Evolutionary conservation across 495 filamentous ascomycete species (phyloP).

Genomic region (Podospora conica): DNA sequence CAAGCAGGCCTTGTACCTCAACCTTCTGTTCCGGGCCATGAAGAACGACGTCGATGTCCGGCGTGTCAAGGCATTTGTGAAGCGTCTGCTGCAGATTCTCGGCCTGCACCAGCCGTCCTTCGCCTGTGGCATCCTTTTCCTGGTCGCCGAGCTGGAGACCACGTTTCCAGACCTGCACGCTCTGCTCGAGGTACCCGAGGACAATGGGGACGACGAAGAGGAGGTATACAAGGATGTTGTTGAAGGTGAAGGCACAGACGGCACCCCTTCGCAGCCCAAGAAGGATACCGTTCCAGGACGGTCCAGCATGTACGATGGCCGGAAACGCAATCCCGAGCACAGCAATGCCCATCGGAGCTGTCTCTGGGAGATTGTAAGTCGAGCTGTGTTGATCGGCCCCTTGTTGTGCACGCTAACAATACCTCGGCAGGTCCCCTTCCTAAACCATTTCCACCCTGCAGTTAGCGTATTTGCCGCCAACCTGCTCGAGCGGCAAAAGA

Average conservation of each 20-base stretch:
- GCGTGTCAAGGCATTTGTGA: constrained; percentile 90
- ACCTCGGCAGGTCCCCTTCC: constrained; percentile 54
- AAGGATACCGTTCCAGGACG: constrained; percentile 2
- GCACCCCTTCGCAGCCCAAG: constrained; percentile 12
- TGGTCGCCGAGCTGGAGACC: constrained; percentile 72
- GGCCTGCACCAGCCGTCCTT: constrained; percentile 87
- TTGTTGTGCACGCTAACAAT: constrained; percentile 5
- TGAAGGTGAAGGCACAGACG: constrained; percentile 54
- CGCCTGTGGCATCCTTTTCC: constrained; percentile 79
- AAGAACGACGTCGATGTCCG: constrained; percentile 82
- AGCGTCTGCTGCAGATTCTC: constrained; percentile 82
- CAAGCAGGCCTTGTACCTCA: constrained; percentile 91
- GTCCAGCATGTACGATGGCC: constrained; percentile 61
- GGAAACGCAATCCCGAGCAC: constrained; percentile 85
- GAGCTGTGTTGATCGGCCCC: background rate
- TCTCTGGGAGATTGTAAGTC: constrained; percentile 79
- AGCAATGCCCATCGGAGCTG: constrained; percentile 85
- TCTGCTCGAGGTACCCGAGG: constrained; percentile 65
- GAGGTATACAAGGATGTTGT: constrained; percentile 55
- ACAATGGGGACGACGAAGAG: constrained; percentile 43
- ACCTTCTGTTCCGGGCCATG: constrained; percentile 78
- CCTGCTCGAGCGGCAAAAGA: constrained; percentile 58
- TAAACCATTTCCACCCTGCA: constrained; percentile 86
- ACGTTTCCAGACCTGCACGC: constrained; percentile 68
- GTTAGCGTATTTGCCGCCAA: constrained; percentile 78